A percentile compares a stretch with the other conserved stretches of the same genome.
phyloP scores from a whole-genome alignment of 495 filamentous ascomycete genomes.

The Chlorociboria aeruginascens region DNA sequence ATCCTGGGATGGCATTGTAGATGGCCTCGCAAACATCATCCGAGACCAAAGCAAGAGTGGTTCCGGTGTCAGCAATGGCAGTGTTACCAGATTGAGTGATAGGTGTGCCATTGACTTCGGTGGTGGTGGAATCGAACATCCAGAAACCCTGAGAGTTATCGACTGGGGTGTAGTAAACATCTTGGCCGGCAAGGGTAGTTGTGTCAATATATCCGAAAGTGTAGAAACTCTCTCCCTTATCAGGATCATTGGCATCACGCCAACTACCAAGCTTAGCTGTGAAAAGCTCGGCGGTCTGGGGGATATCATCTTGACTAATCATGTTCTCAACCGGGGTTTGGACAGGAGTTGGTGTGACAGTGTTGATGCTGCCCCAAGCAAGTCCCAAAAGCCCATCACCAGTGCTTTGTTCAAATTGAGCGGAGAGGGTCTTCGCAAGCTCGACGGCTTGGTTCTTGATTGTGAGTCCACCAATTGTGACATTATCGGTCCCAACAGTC shows the following conservation, averaged over 20 bases:
- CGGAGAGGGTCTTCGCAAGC: constrained; percentile 52
- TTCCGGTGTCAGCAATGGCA: constrained; percentile 75
- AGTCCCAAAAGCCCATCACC: constrained; percentile 70
- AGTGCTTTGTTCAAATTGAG: constrained; percentile 42
- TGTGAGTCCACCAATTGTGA: constrained; percentile 55
- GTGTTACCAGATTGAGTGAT: constrained; percentile 48
- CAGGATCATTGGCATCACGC: constrained; percentile 40
- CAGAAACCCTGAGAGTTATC: constrained; percentile 66
- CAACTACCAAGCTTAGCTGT: constrained; percentile 59
- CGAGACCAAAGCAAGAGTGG: constrained; percentile 57
- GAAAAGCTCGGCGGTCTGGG: constrained; percentile 52
- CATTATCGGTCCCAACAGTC: constrained; percentile 54
- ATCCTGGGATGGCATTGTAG: constrained; percentile 59
- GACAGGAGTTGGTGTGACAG: constrained; percentile 46
- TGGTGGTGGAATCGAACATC: constrained; percentile 51
- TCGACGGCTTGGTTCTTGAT: constrained; percentile 60
- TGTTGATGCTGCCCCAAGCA: constrained; percentile 60
- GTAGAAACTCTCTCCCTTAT: constrained; percentile 56
- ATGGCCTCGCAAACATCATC: constrained; percentile 54
- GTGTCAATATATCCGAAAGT: constrained; percentile 67
- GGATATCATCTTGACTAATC: constrained; percentile 56
- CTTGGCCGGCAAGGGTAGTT: constrained; percentile 39
- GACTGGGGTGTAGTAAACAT: constrained; percentile 50
- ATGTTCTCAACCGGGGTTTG: constrained; percentile 68
- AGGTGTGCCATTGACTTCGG: constrained; percentile 47